A percentile compares a stretch with the other conserved stretches of the same genome.
Evolutionary conservation across 495 filamentous ascomycete genomes (phyloP).

Genomic region (Staphylotrichum tortipilum): DNA sequence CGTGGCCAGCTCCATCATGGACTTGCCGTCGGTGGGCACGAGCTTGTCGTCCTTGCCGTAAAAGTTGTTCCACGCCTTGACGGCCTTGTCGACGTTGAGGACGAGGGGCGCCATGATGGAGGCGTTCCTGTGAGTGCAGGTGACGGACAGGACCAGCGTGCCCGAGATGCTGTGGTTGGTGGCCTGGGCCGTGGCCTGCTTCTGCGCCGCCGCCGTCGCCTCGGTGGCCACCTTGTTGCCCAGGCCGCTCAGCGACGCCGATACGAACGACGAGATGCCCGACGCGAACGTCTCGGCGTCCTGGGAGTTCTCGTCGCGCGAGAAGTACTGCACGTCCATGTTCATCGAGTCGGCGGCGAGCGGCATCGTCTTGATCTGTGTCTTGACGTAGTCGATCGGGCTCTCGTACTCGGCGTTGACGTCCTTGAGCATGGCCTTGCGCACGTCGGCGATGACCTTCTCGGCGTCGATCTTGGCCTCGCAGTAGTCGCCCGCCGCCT

Average conservation of each 20-base stretch:
- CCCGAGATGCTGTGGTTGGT: background rate
- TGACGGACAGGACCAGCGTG: background rate
- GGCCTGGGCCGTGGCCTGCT: background rate
- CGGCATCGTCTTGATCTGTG: background rate
- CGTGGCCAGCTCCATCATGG: too few relatives aligned
- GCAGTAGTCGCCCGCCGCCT: too few relatives aligned
- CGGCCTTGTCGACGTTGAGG: slow-evolving; percentile 1
- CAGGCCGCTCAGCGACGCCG: too few relatives aligned
- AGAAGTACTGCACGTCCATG: background rate
- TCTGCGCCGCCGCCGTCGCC: too few relatives aligned
- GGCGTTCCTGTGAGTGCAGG: background rate
- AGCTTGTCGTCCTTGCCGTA: background rate
- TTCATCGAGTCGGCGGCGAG: background rate
- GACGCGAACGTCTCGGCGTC: background rate
- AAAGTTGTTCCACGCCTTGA: background rate
- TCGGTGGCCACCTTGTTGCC: too few relatives aligned
- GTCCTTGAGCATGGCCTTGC: too few relatives aligned
- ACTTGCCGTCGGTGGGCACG: too few relatives aligned
- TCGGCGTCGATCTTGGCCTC: too few relatives aligned
- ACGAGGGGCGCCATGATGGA: background rate
- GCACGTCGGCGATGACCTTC: too few relatives aligned
- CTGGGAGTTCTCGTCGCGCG: background rate
- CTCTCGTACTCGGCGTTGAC: background rate
- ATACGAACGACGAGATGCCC: too few relatives aligned
- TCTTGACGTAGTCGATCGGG: background rate